phyloP scores from a whole-genome alignment of 225 moss, liverwort and hornwort species.

The Pseudoscleropodium purum region DNA sequence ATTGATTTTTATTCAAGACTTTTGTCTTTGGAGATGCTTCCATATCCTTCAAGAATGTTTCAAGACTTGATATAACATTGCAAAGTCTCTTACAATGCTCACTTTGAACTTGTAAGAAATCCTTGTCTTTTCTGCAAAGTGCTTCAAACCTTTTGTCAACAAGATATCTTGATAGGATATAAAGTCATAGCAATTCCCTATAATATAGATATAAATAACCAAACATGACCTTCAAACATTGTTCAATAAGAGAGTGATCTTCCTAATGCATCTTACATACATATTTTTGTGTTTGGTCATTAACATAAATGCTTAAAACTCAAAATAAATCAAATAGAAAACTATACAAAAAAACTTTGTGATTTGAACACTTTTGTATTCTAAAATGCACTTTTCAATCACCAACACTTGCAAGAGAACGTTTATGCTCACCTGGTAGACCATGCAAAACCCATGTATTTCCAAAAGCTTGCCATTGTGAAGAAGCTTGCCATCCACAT shows the following conservation, averaged over 20 bases:
- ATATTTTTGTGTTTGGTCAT: not conserved
- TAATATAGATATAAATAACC: not conserved
- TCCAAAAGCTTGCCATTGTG: not conserved
- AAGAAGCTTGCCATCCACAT: not conserved
- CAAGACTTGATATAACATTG: too few species aligned
- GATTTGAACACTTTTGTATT: not conserved
- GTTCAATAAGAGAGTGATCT: not conserved
- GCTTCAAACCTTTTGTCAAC: not conserved
- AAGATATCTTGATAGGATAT: not conserved
- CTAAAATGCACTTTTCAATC: not conserved
- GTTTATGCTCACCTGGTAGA: not conserved
- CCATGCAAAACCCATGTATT: not conserved
- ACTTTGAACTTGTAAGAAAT: not conserved
- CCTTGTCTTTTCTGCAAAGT: not conserved
- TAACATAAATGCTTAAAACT: not conserved
- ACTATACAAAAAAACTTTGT: not conserved
- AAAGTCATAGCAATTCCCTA: fast-evolving
- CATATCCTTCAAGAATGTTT: too few species aligned
- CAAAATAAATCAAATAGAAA: not conserved
- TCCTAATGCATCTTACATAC: too few species aligned
- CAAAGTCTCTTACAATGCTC: not conserved
- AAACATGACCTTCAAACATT: not conserved
- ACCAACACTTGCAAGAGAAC: not conserved
- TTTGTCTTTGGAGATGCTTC: too few species aligned
- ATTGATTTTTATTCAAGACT: not conserved